Evolutionary conservation across 169 alveolate species (phyloP), one percentile per base, ranked within the genome.

Genomic region (Eimeria praecox): DNA sequence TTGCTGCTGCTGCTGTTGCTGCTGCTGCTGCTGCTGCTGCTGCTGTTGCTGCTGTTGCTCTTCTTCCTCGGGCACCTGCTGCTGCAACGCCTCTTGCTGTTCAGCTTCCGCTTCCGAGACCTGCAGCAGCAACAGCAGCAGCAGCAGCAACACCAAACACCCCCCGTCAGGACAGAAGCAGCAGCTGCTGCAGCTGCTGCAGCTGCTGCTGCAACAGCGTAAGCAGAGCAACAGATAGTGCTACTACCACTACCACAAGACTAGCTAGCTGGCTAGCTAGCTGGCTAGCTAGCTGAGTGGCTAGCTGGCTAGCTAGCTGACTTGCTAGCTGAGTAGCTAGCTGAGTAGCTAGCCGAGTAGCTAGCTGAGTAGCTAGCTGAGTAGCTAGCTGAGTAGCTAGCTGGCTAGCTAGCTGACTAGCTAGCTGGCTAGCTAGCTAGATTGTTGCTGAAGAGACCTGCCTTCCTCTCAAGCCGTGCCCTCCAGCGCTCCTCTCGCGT

Each of bases 401-500:
- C 59, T 44, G 64, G 33, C 59, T 35, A 49, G 56, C 56, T 49
- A 49, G 56, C 56, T 49, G 12, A 12, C 56, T 49, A 12, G 5
- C 56, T 49, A 12, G 56, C 56, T 49, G 12, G 56, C 56, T 49
- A 49, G 56, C 56, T 49, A 49, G 56, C 54, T 22, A 20, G 18
- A 35, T 40, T 44, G 27, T 27, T 16, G 44, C 24, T 14, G 89
- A 4, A 30, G 64, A 3, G 44, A 42, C 89, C 10, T 38, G 46
- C 89, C 89, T 78, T 78, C 46, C 89, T 35, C 46, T 78, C 89
- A 6, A 78, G 89, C 24, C 89, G 22, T n/a, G 89, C 89, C 10
- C 89, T 24, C 89, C 89, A 78, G 27, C 89, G 89, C 89, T 78
- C 89, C 66, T 78, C 89, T 35, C 89, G 59, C 22, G 89, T 78